Percentiles rank a stretch among this genome's conserved stretches.
Conservation (phyloP, 164 flowering plant genomes). For the Stephania yunnanensis region DNA sequence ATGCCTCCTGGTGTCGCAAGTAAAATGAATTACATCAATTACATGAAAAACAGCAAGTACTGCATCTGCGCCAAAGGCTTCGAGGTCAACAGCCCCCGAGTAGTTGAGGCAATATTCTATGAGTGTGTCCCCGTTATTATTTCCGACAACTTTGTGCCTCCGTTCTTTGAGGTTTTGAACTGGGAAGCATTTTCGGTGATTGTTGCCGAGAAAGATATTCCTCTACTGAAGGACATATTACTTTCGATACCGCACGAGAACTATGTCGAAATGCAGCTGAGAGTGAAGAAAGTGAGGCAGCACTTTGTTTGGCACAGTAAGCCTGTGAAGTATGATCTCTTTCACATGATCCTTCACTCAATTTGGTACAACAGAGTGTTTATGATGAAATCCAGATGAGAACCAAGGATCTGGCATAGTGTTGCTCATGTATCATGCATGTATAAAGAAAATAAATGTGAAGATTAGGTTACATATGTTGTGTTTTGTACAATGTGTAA, state of each 20-base stretch:
- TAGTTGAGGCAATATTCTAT: conserved; percentile 14
- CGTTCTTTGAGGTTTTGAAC: conserved; percentile 12
- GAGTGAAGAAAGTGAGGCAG: conserved; percentile 8
- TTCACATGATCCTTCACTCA: conserved; percentile 13
- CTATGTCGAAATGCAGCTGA: conserved; percentile 4
- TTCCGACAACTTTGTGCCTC: conserved; percentile 15
- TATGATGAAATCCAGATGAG: not conserved
- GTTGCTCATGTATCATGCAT: too few species aligned
- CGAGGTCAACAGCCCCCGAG: conserved; percentile 12
- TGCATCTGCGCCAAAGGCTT: conserved; percentile 17
- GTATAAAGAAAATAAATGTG: too few species aligned
- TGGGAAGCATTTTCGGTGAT: conserved; percentile 9
- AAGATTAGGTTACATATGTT: too few species aligned
- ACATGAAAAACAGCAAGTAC: conserved; percentile 17
- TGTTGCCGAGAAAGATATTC: conserved; percentile 14
- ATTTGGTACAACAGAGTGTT: conserved; percentile 12
- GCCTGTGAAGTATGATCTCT: conserved; percentile 15
- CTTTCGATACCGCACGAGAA: conserved; percentile 10
- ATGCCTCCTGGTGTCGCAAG: conserved; percentile 11
- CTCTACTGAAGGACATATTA: conserved; percentile 7
- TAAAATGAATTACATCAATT: conserved; percentile 13
- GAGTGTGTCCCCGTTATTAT: conserved; percentile 14
- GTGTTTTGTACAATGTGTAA: too few species aligned
- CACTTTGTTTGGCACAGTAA: conserved; percentile 15
- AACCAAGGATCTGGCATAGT: not conserved